These are phyloP conservation scores for Ricinus communis DNA, from an alignment of 345 rosid genomes.

Conservation along the genomic window DNA sequence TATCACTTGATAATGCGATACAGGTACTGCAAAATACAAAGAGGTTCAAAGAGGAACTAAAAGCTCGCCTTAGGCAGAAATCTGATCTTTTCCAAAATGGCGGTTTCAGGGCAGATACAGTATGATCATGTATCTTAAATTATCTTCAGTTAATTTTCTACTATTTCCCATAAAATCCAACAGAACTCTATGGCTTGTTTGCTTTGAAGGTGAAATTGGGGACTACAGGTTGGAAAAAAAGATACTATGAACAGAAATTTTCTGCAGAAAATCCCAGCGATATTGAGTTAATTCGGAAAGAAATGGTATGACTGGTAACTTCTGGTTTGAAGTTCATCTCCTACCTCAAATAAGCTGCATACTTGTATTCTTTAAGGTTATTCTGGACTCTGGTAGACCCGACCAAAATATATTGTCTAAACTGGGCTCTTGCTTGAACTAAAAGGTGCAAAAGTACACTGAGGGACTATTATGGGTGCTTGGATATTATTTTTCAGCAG, in stretches of 20 bases:
- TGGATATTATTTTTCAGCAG: conserved; percentile 19
- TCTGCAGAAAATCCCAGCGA: too few species aligned
- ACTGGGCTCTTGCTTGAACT: neutral
- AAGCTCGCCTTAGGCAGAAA: conserved; percentile 11
- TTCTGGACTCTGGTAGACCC: too few species aligned
- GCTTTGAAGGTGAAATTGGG: too few species aligned
- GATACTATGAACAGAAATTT: too few species aligned
- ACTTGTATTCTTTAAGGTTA: neutral
- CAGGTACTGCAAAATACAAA: conserved; percentile 18
- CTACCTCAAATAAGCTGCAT: neutral
- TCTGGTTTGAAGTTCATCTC: neutral
- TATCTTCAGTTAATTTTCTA: too few species aligned
- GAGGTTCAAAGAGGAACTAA: conserved; percentile 22
- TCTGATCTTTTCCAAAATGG: conserved; percentile 21
- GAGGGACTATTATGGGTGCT: too few species aligned
- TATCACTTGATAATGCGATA: neutral
- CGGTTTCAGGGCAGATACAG: conserved; percentile 12
- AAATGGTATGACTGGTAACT: neutral
- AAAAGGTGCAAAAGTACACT: too few species aligned
- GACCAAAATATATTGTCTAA: too few species aligned
- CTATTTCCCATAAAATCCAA: too few species aligned
- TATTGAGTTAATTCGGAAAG: too few species aligned
- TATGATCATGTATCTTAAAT: neutral
- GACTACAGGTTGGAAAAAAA: too few species aligned
- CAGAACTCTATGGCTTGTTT: too few species aligned